These are phyloP conservation scores for Funneliformis caledonium DNA, from an alignment of 371 early-diverging fungal genomes.

Conservation along the genomic window DNA sequence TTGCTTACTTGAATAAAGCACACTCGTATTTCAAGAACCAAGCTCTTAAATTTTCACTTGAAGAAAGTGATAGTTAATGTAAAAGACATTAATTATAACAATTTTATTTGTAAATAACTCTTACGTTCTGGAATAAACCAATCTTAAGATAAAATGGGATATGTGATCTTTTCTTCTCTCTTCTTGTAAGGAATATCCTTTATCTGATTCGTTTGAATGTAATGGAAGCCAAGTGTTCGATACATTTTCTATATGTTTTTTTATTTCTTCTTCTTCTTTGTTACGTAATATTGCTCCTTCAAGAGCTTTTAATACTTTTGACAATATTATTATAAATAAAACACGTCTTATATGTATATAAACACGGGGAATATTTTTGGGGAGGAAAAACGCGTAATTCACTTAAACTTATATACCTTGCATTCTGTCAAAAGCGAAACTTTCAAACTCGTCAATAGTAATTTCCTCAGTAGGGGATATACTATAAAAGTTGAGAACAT, in stretches of 20 bases:
- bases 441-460: constrained; percentile 91
- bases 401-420: constrained; percentile 58
- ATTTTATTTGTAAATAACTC: not conserved
- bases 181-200: constrained; percentile 52
- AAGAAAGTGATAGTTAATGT: not conserved
- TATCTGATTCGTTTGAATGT: constrained; percentile 53
- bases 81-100: not conserved
- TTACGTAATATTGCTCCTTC: constrained; percentile 81
- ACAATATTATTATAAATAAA: not conserved
- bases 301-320: constrained; percentile 78
- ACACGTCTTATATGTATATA: not conserved
- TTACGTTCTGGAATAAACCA: constrained; percentile 89
- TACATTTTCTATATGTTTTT: constrained; percentile 59
- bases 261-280: constrained; percentile 66
- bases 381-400: not conserved
- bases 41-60: constrained; percentile 79
- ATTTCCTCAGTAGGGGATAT: constrained; percentile 78
- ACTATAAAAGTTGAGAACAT: constrained; percentile 75
- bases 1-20: constrained; percentile 72
- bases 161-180: constrained; percentile 92
- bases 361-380: not conserved
- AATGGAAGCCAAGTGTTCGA: constrained; percentile 74
- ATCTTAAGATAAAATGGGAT: constrained; percentile 90
- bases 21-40: constrained; percentile 93
- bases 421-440: constrained; percentile 90